A percentile compares a stretch with the other conserved stretches of the same genome.
phyloP scores from a whole-genome alignment of 257 asterid genomes.

The Osmanthus fragrans region DNA sequence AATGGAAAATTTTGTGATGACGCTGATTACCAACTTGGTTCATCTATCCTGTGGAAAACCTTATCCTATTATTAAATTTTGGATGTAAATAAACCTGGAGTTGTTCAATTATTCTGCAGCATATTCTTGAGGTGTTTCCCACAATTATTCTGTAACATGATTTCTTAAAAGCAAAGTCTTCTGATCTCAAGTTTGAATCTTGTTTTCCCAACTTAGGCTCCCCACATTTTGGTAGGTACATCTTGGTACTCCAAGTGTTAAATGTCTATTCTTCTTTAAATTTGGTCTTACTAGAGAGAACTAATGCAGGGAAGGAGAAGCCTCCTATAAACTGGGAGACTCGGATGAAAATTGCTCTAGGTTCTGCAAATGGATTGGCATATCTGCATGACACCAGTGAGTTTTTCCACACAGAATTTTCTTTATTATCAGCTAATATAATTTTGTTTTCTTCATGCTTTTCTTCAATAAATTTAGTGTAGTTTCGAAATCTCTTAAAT shows the following conservation, averaged over 20 bases:
- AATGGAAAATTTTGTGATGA: background rate
- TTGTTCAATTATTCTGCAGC: background rate
- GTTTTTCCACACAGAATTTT: constrained; percentile 33
- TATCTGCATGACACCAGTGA: constrained; percentile 87
- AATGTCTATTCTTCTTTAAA: constrained; percentile 16
- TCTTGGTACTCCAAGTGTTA: constrained; percentile 17
- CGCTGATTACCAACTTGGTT: constrained; percentile 10
- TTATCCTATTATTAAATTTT: background rate
- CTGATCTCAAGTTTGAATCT: background rate
- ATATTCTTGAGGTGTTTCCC: background rate
- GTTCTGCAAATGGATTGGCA: constrained; percentile 83
- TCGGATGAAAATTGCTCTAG: constrained; percentile 77
- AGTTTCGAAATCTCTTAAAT: constrained; percentile 1
- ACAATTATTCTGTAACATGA: background rate
- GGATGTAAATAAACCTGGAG: background rate
- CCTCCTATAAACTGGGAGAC: constrained; percentile 68
- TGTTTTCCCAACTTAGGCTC: constrained; percentile 15
- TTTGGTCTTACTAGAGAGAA: constrained; percentile 21
- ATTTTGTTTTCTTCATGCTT: background rate
- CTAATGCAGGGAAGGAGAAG: constrained; percentile 57
- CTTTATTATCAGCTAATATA: constrained; percentile 16
- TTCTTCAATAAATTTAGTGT: constrained; percentile 10
- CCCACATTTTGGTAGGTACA: constrained; percentile 6
- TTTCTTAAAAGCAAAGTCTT: background rate
- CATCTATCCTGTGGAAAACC: background rate